These are phyloP conservation scores for Nannochloropsis gaditana DNA, from an alignment of 108 stramenopile species.

Conservation along the genomic window DNA sequence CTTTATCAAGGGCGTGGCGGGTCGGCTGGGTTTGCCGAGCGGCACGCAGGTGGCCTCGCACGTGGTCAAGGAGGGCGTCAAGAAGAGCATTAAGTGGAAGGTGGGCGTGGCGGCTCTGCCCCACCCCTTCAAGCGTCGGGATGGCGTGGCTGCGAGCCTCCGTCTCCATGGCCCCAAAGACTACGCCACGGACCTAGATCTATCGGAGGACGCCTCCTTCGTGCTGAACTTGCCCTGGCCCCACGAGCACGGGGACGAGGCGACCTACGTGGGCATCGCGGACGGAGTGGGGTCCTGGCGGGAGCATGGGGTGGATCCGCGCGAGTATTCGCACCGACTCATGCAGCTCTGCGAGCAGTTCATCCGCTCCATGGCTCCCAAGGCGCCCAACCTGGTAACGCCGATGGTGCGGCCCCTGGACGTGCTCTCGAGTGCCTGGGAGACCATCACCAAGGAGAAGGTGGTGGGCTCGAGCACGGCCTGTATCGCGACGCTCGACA, in stretches of 20 bases:
- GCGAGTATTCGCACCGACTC: conserved; percentile 71
- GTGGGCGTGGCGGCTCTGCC: conserved; percentile 73
- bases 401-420: conserved; percentile 54
- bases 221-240: conserved; percentile 42
- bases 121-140: conserved; percentile 78
- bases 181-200: conserved; percentile 57
- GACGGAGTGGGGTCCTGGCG: conserved; percentile 96
- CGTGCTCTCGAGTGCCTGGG: conserved; percentile 56
- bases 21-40: background rate
- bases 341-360: conserved; percentile 59
- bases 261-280: conserved; percentile 80
- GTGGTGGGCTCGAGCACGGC: conserved; percentile 79
- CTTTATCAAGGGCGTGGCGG: conserved; percentile 68
- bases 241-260: conserved; percentile 44
- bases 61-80: conserved; percentile 56
- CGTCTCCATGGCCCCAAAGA: conserved; percentile 65
- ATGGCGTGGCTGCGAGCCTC: conserved; percentile 63
- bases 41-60: background rate
- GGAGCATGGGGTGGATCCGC: conserved; percentile 83
- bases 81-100: conserved; percentile 67
- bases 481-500: conserved; percentile 82
- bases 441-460: conserved; percentile 57
- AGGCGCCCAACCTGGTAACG: conserved; percentile 61
- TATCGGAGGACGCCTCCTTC: conserved; percentile 80
- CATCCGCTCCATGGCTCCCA: conserved; percentile 36